Evolutionary conservation across 1,139 yeast genomes (phyloP).

Genomic region (Yamadazyma triangularis): DNA sequence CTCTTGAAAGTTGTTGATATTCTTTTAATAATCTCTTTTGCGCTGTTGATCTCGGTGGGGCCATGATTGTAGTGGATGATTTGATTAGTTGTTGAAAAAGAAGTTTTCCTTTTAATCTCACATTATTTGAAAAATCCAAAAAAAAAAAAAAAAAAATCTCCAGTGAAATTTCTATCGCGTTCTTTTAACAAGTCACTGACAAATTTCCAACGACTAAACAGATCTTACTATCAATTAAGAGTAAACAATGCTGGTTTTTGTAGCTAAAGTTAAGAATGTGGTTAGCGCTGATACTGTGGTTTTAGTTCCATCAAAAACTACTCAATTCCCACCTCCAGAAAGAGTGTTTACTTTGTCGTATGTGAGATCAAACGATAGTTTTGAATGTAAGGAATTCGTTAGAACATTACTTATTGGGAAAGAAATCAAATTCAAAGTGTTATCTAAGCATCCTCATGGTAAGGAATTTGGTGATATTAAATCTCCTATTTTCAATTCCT

Average conservation of each 20-base stretch:
- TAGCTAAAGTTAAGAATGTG: slow-evolving; percentile 66
- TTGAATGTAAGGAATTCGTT: slow-evolving; percentile 57
- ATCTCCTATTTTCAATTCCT: slow-evolving; percentile 60
- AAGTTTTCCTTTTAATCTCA: too few species aligned
- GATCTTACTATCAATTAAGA: too few species aligned
- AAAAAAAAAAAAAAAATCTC: too few species aligned
- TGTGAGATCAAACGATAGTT: slow-evolving; percentile 48
- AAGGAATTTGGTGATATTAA: slow-evolving; percentile 72
- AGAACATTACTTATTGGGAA: slow-evolving; percentile 67
- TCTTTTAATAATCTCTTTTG: slow-evolving; percentile 83
- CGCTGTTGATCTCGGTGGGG: slow-evolving; percentile 60
- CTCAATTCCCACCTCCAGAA: slow-evolving; percentile 50
- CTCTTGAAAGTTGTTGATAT: slow-evolving; percentile 76
- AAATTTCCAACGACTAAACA: too few species aligned
- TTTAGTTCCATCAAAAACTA: slow-evolving; percentile 49
- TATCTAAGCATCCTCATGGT: slow-evolving; percentile 48
- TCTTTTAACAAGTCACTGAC: too few species aligned
- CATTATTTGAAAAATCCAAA: too few species aligned
- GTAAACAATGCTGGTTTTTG: slow-evolving; percentile 18
- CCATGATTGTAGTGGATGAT: too few species aligned
- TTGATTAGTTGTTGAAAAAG: too few species aligned
- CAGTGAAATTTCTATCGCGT: too few species aligned
- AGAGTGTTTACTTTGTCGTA: slow-evolving; percentile 60
- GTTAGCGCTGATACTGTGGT: slow-evolving; percentile 73
- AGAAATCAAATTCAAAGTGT: slow-evolving; percentile 55